phyloP scores from a whole-genome alignment of 768 basidiomycete genomes.

The Leccinum broughii region DNA sequence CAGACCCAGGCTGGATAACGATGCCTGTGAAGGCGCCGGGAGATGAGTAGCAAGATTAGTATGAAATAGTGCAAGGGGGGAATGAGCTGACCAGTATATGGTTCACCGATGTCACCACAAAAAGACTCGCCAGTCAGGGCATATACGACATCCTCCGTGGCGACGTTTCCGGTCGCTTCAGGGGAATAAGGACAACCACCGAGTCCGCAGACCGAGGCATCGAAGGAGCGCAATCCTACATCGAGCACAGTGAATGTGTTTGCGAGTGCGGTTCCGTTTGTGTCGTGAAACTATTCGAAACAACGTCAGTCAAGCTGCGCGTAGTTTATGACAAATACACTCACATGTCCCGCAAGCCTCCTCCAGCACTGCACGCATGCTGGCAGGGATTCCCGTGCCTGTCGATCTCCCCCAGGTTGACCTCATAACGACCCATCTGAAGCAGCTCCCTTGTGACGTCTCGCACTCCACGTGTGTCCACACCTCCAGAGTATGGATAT shows the following conservation, averaged over 20 bases:
- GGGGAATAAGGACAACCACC: slow-evolving; percentile 97
- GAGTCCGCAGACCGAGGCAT: slow-evolving; percentile 82
- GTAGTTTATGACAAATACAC: no score
- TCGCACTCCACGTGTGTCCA: no score
- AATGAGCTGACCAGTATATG: slow-evolving; percentile 19
- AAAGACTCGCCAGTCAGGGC: slow-evolving; percentile 45
- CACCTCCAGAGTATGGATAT: no score
- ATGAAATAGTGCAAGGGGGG: no score
- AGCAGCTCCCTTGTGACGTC: no score
- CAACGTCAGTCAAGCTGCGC: no score
- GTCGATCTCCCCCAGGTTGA: no score
- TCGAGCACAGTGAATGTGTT: slow-evolving; percentile 73
- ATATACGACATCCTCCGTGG: slow-evolving; percentile 90
- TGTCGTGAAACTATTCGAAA: no score
- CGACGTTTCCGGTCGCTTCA: slow-evolving; percentile 92
- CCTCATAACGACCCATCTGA: no score
- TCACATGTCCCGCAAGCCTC: slow-evolving; percentile 69
- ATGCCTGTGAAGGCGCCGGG: neutral
- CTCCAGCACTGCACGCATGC: slow-evolving; percentile 66
- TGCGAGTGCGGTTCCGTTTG: slow-evolving; percentile 56
- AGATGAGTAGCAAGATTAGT: neutral
- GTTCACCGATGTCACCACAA: slow-evolving; percentile 43
- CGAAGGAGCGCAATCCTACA: slow-evolving; percentile 78
- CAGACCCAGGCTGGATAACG: slow-evolving; percentile 1
- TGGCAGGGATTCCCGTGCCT: slow-evolving; percentile 41